Evolutionary conservation across 352 stramenopile species (phyloP), one percentile per base, ranked within the genome.

Genomic region (Pythium graminicola): DNA sequence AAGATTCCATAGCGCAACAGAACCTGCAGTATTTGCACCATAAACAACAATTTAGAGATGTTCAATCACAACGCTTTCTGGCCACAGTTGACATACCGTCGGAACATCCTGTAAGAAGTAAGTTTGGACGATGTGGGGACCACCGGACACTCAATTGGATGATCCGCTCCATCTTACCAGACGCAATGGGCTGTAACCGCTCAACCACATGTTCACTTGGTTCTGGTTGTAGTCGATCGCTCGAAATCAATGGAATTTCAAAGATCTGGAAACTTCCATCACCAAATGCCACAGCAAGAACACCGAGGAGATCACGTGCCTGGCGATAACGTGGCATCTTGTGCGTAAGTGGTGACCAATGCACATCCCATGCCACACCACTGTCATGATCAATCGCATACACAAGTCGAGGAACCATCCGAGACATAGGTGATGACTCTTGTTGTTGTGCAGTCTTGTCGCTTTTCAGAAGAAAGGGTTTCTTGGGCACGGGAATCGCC

Each of bases 301-400:
- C 47, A 7, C 83, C 81, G 2, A 90, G 53, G 24, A 79, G 57
- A 19, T 68, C 43, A 31, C 67, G 26, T 11, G 59, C 49, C 3
- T 63, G 53, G 11, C 38, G 38, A 40, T 58, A 55, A 17, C 52
- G 46, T 16, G 68, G 67, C 52, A 86, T 76, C n/a, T 72, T 70
- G 17, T 71, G 52, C 6, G 57, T 64, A 19, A 84, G 31, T 13
- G 81, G 77, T 23, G 72, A 77, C 83, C 83, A 94, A 47, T 92
- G 79, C 31, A 94, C 50, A 44, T 88, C 76, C 83, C 83, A 94
- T 13, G 70, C 80, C 8, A 88, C 81, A 13, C 79, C 81, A n/a
- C 72, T 76, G 16, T 72, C 45, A 42, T 94, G 83, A 31, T 85
- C 79, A 29, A 94, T 89, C 19, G 67, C 80, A 40, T 81, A 89